Evolutionary conservation across 2,329 filamentous ascomycete species (phyloP).

Genomic region (Tolypocladium capitatum): DNA sequence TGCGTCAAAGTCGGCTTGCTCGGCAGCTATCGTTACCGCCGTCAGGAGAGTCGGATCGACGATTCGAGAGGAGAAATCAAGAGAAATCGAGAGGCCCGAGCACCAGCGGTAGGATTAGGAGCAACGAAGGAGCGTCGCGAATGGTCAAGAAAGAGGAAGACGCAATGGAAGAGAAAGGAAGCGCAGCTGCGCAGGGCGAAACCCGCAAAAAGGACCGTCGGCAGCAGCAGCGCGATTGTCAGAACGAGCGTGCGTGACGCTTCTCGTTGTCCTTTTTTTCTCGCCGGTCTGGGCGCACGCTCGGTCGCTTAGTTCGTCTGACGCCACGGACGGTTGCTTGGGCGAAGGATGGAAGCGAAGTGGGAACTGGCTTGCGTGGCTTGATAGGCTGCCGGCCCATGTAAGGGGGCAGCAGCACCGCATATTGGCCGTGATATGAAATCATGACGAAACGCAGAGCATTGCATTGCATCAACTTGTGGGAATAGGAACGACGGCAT

Average conservation of each 20-base stretch:
- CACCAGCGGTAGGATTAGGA: not conserved
- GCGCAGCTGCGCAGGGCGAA: not conserved
- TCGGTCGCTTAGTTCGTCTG: not conserved
- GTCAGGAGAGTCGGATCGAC: not conserved
- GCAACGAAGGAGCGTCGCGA: not conserved
- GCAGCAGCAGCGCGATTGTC: not conserved
- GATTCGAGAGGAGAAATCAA: not conserved
- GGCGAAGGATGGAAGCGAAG: not conserved
- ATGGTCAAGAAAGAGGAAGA: not conserved
- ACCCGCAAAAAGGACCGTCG: not conserved
- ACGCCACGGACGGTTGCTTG: not conserved
- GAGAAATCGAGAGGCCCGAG: not conserved
- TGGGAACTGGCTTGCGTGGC: not conserved
- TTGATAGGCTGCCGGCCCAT: not conserved
- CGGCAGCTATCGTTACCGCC: not conserved
- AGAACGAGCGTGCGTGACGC: not conserved
- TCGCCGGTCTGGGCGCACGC: not conserved
- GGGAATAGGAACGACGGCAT: not conserved
- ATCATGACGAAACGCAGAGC: too few species aligned
- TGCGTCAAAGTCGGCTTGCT: not conserved
- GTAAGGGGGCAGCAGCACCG: not conserved
- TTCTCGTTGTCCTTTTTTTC: not conserved
- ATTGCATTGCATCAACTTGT: not conserved
- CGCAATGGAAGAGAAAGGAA: not conserved
- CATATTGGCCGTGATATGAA: too few species aligned